A percentile compares a stretch with the other conserved stretches of the same genome.
Conservation (phyloP, 441 rosid genomes). For the Pelargonium myrrhifolium region DNA sequence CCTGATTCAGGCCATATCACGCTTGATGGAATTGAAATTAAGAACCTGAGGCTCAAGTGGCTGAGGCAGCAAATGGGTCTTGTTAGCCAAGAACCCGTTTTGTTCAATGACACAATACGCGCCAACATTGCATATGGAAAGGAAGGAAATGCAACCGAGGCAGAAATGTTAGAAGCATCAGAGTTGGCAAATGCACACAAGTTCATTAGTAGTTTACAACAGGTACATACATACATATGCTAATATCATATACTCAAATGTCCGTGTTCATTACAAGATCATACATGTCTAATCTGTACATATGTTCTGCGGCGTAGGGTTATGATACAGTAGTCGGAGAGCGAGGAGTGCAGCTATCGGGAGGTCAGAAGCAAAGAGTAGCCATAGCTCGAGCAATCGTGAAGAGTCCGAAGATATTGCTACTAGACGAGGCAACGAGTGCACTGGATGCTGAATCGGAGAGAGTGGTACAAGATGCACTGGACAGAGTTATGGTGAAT, state of each 20-base stretch:
- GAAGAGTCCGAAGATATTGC: conserved; percentile 46
- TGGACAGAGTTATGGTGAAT: conserved; percentile 49
- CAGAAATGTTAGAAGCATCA: conserved; percentile 53
- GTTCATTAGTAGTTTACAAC: conserved; percentile 60
- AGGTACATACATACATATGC: conserved; percentile 15
- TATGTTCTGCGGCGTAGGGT: conserved; percentile 31
- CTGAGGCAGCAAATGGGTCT: conserved; percentile 72
- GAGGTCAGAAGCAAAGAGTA: conserved; percentile 69
- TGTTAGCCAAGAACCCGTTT: conserved; percentile 68
- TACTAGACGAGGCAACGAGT: conserved; percentile 65
- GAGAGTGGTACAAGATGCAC: conserved; percentile 57
- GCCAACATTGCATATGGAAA: conserved; percentile 74
- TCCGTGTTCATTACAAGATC: background rate
- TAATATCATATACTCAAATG: background rate
- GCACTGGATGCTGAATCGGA: conserved; percentile 67
- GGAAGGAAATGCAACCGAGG: conserved; percentile 51
- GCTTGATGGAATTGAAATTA: conserved; percentile 60
- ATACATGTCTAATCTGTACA: background rate
- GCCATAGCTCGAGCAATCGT: conserved; percentile 68
- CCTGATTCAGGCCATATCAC: conserved; percentile 66
- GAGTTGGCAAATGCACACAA: conserved; percentile 71
- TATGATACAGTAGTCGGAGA: conserved; percentile 66
- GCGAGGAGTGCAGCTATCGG: conserved; percentile 62
- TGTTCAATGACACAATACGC: conserved; percentile 68
- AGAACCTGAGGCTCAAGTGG: conserved; percentile 52